Evolutionary conservation across 768 basidiomycete genomes (phyloP).

Genomic region (Mycena alexandri): DNA sequence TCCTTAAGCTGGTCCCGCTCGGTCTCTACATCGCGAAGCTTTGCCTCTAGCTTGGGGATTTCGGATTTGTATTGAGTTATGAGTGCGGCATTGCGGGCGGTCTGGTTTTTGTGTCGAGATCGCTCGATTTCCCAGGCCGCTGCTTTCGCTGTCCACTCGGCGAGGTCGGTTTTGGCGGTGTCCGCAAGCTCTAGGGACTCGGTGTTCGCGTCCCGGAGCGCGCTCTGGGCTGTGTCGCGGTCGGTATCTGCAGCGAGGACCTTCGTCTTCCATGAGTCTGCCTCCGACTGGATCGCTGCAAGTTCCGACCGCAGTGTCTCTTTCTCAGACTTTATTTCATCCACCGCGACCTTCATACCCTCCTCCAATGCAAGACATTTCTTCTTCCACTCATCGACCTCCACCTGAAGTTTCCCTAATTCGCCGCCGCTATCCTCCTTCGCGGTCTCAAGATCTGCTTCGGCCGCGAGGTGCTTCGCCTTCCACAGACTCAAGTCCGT

Average conservation of each 20-base stretch:
- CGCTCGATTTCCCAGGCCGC: conserved; percentile 26
- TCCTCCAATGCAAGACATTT: not conserved
- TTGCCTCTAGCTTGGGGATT: not conserved
- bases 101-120: conserved; percentile 14
- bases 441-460: conserved; percentile 5
- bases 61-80: not conserved
- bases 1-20: conserved; percentile 16
- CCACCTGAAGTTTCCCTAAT: not conserved
- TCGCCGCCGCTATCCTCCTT: conserved; percentile 7
- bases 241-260: not conserved
- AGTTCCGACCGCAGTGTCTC: not conserved
- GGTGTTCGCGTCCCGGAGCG: conserved; percentile 1
- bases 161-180: not conserved
- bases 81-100: conserved; percentile 19
- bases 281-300: not conserved
- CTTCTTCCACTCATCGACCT: conserved; percentile 4
- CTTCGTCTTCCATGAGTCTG: conserved; percentile 5
- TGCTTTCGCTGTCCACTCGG: conserved; percentile 11
- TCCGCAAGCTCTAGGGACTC: not conserved
- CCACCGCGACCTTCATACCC: not conserved
- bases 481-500: conserved; percentile 16
- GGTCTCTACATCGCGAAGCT: not conserved
- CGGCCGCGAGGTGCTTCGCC: conserved; percentile 13
- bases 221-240: conserved; percentile 4
- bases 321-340: not conserved